Conservation (phyloP, 257 asterid genomes). For the Salvia hispanica region DNA sequence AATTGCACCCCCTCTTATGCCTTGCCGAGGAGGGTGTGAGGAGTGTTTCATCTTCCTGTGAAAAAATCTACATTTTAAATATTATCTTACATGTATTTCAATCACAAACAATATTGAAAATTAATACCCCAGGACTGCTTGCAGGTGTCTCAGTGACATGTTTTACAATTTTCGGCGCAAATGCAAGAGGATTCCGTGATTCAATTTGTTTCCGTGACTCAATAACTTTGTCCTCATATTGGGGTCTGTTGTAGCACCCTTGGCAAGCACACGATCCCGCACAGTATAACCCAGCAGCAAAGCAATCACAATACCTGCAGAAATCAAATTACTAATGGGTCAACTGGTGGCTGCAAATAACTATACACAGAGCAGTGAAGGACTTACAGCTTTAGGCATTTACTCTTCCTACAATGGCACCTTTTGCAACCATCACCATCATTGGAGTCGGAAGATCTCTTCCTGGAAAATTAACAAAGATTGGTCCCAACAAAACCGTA, state of each 20-base stretch:
- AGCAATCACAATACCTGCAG: constrained; percentile 83
- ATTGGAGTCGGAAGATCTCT: constrained; percentile 40
- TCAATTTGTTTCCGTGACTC: constrained; percentile 58
- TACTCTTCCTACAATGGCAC: constrained; percentile 80
- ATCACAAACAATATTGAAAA: constrained; percentile 23
- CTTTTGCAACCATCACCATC: constrained; percentile 61
- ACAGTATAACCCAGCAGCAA: constrained; percentile 77
- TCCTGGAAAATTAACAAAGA: constrained; percentile 45
- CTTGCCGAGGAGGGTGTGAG: constrained; percentile 66
- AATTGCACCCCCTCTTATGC: constrained; percentile 86
- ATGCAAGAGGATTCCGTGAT: constrained; percentile 75
- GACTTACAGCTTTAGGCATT: constrained; percentile 81
- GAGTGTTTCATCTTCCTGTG: constrained; percentile 52
- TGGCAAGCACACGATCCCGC: constrained; percentile 72
- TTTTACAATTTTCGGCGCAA: constrained; percentile 64
- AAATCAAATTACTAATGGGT: constrained; percentile 31
- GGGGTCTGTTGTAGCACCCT: constrained; percentile 71
- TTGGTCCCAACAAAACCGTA: constrained; percentile 22
- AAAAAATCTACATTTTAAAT: constrained; percentile 26
- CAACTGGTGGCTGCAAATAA: constrained; percentile 23
- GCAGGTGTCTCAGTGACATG: constrained; percentile 38
- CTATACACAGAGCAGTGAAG: constrained; percentile 19
- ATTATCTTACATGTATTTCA: constrained; percentile 16
- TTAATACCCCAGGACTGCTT: constrained; percentile 47
- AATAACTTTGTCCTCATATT: constrained; percentile 60